Evolutionary conservation across 2,329 filamentous ascomycete genomes (phyloP), one percentile per base, ranked within the genome.

Genomic region (Macrophomina pseudophaseolina): DNA sequence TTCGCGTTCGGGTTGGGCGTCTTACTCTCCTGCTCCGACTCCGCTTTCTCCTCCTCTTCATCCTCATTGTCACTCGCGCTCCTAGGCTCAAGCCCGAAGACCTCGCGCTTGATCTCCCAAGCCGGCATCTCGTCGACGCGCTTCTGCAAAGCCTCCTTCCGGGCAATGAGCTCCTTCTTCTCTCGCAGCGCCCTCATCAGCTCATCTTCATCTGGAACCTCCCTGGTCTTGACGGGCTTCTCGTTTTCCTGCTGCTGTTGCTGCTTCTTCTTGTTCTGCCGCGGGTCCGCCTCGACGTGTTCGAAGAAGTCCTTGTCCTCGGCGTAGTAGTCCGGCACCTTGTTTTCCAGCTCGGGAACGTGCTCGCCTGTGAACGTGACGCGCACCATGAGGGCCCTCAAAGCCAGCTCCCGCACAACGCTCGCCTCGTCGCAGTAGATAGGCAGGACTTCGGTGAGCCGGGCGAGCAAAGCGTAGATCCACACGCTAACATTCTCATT

Each of bases 391-490:
- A 90, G 87, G 0, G 93, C 93, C 70, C 89, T 86, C 78, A 93
- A 92, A 0, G 91, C 93, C 40, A 98, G 77, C 67, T 95, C 92
- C 60, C 94, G 85, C 76, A 91, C 88, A 1, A 52, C 42, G 53
- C 46, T 59, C 4, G 42, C 33, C 6, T 93, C 93, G 32, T 62
- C 58, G 44, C 58, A 62, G 5, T 62, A 28, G 30, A 62, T 62
- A 3, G 58, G 58, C 49, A 35, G 18, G 9, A 87, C 81, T 42
- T 92, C 91, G 0, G 91, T 89, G 67, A 94, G 84, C 66, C 88
- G 86, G 2, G 91, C 92, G 52, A 97, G 82, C 66, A 97, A 78
- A 0, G 90, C 89, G 94, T 93, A 97, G 4, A 92, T 82, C 94
- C 94, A 98, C 16, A 88, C 85, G 68, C 92, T 93, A 4, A 91